phyloP scores from a whole-genome alignment of 1,284 basidiomycete species.

The Boletus semigastroideus region DNA sequence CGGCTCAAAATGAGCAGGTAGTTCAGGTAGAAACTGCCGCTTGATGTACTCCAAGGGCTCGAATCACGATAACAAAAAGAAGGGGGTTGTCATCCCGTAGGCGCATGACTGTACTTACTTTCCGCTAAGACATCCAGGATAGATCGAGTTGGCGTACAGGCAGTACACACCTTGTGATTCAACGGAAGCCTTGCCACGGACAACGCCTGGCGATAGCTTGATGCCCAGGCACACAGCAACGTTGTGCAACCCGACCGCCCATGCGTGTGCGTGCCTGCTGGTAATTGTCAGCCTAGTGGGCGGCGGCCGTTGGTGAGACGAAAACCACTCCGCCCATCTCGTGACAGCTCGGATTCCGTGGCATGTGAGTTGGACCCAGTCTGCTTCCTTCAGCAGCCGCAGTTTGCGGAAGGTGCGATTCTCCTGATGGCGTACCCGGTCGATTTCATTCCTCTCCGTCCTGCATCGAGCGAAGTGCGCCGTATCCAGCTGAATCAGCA shows the following conservation, averaged over 20 bases:
- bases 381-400: background rate
- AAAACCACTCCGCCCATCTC: background rate
- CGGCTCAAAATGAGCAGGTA: slow-evolving; percentile 23
- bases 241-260: background rate
- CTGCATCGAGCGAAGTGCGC: background rate
- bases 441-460: background rate
- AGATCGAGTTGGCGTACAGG: too few species aligned
- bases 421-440: too few species aligned
- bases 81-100: background rate
- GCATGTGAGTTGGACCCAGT: background rate
- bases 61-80: background rate
- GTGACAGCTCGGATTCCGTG: background rate
- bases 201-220: background rate
- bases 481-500: background rate
- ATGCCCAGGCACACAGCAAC: background rate
- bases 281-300: background rate
- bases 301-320: background rate
- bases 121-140: too few species aligned
- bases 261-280: background rate
- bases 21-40: slow-evolving; percentile 22
- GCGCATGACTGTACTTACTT: too few species aligned
- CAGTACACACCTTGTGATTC: too few species aligned
- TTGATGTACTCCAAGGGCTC: slow-evolving; percentile 8
- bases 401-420: too few species aligned
- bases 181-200: background rate